Evolutionary conservation across 176 grass and related monocot species (phyloP), one percentile per base, ranked within the genome.

Genomic region (Eragrostis nindensis): DNA sequence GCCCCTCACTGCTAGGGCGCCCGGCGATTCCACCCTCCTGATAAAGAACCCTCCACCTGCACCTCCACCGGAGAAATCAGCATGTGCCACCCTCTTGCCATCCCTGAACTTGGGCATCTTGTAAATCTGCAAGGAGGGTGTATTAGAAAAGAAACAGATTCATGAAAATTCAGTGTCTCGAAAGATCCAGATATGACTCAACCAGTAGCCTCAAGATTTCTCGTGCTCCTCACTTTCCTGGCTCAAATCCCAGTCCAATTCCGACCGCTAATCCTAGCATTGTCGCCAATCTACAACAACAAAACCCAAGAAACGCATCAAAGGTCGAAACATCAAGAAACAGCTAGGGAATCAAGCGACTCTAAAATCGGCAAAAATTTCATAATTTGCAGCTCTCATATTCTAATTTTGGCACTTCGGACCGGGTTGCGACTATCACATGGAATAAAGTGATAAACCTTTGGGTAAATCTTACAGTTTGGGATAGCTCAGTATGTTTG

Each of bases 41-140:
- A 92, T 92, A 48, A 95, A 92, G 85, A 90, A 95, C 6, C 93
- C 85, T 11, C 89, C 24, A 1, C 57, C 11, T 27, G 10, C 83
- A 72, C 66, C 76, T 2, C 85, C 89, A 2, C 65, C 57, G 0
- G 81, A 79, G 78, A 86, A 68, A 41, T 90, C 71, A 25, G 49
- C 59, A 9, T 70, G 76, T 13, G 76, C 54, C 3, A 8, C 39
- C 24, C 82, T 59, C 63, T 76, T 77, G 65, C 57, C 40, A 41
- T 79, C 87, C 88, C 77, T 79, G 57, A 55, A 71, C 53, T 92
- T 82, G 56, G 84, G 73, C 90, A 91, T 87, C 85, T 71, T 62
- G 1, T 59, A 29, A 30, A 63, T 77, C 78, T 89, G 72, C 71
- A 82, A 27, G 59, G 22, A 18, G 24, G 62, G 49, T 7, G 5